Evolutionary conservation across 1,284 basidiomycete genomes (phyloP).

Genomic region (Prillingera fragicola): DNA sequence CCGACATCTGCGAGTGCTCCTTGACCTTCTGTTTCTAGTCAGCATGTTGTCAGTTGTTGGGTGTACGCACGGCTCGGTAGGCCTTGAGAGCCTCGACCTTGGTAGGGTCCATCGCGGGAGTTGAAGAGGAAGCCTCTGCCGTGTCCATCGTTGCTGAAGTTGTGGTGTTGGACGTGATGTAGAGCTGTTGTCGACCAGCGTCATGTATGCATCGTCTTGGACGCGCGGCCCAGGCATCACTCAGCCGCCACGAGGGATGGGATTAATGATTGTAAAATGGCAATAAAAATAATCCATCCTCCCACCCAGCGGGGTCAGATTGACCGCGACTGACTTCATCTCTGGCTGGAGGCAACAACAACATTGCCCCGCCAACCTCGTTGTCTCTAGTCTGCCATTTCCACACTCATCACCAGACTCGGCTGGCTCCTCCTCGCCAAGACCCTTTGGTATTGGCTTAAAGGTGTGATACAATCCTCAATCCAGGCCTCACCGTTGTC

Average conservation of each 20-base stretch:
- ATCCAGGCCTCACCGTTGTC: no score
- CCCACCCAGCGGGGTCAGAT: no score
- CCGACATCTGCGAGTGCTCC: slow-evolving; percentile 72
- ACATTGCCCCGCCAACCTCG: background rate
- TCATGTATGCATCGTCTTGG: no score
- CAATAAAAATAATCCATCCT: no score
- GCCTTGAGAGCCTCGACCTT: slow-evolving; percentile 48
- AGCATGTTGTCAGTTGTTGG: slow-evolving; percentile 12
- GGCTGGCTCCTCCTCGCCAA: background rate
- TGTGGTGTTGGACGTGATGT: slow-evolving; percentile 4
- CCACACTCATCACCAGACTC: background rate
- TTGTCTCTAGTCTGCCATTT: no score
- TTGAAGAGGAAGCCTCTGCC: slow-evolving; percentile 27
- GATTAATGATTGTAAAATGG: no score
- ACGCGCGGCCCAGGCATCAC: no score
- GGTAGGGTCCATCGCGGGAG: slow-evolving; percentile 33
- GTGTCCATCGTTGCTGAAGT: slow-evolving; percentile 9
- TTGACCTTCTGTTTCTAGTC: slow-evolving; percentile 88
- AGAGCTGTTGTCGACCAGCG: no score
- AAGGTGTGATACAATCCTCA: no score
- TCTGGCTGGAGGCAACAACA: background rate
- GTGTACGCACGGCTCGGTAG: slow-evolving; percentile 44
- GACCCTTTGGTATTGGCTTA: no score
- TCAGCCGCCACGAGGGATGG: no score
- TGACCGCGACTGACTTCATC: background rate